phyloP scores from a whole-genome alignment of 306 rosid species.

The Sicyos baderoa region DNA sequence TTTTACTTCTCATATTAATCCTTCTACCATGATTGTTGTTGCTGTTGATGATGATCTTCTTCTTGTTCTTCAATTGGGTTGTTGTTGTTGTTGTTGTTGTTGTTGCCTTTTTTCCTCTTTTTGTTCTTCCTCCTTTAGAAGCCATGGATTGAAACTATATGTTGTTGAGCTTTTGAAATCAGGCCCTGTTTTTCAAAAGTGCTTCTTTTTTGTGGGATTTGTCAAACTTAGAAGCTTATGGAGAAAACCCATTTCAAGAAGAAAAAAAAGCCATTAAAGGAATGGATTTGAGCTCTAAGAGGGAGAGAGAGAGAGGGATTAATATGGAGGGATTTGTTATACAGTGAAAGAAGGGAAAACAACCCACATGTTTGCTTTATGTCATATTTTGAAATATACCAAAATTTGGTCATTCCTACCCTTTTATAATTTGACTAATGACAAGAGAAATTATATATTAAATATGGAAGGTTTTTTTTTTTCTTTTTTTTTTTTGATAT shows the following conservation, averaged over 20 bases:
- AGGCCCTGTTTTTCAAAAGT: background rate
- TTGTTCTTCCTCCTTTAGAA: constrained; percentile 39
- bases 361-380: background rate
- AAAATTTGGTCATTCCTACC: too few relatives aligned
- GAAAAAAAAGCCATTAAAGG: too few relatives aligned
- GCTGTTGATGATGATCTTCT: constrained; percentile 19
- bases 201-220: background rate
- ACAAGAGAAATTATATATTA: too few relatives aligned
- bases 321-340: too few relatives aligned
- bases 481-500: too few relatives aligned
- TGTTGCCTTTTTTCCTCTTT: constrained; percentile 22
- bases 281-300: too few relatives aligned
- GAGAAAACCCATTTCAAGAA: background rate
- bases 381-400: background rate
- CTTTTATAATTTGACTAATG: too few relatives aligned
- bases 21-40: background rate
- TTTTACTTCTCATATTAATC: background rate
- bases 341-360: constrained; percentile 5
- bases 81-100: constrained; percentile 12
- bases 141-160: constrained; percentile 30
- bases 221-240: background rate
- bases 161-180: background rate
- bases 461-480: too few relatives aligned
- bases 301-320: too few relatives aligned
- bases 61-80: constrained; percentile 30